Percentiles rank a stretch among this genome's conserved stretches.
These are phyloP conservation scores for Fomitiporia mediterranea DNA, from an alignment of 1,284 basidiomycete genomes.

Conservation along the genomic window DNA sequence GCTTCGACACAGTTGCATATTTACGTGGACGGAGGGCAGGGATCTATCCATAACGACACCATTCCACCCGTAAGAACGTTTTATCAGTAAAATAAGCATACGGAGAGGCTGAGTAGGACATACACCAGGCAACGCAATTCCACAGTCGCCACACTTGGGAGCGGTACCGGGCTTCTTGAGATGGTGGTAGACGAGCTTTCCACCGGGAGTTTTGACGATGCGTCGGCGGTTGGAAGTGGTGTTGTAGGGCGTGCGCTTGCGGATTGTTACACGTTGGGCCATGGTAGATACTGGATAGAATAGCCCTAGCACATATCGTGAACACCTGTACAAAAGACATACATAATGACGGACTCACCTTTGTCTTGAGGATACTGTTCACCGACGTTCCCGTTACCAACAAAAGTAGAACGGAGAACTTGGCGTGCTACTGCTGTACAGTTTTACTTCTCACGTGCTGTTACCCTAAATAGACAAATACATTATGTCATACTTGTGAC, in stretches of 20 bases:
- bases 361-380: conserved; percentile 14
- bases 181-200: conserved; percentile 88
- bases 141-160: conserved; percentile 98
- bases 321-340: neutral
- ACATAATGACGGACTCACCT: neutral
- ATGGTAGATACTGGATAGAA: conserved; percentile 44
- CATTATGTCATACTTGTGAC: neutral
- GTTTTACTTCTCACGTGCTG: neutral
- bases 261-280: conserved; percentile 99
- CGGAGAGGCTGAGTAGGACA: conserved; percentile 32
- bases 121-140: conserved; percentile 87
- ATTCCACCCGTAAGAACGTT: no score
- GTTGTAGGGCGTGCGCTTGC: conserved; percentile 99
- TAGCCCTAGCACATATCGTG: neutral
- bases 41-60: conserved; percentile 45
- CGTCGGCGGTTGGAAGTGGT: conserved; percentile 95
- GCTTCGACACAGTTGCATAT: conserved; percentile 93
- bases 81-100: neutral
- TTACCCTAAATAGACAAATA: neutral
- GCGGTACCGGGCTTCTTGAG: conserved; percentile 81
- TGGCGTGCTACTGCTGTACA: conserved; percentile 14
- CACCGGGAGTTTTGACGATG: conserved; percentile 96
- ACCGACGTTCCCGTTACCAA: neutral
- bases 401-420: neutral
- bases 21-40: conserved; percentile 90